These are phyloP conservation scores for Cucurbita ficifolia DNA, from an alignment of 306 rosid genomes.

Conservation along the genomic window DNA sequence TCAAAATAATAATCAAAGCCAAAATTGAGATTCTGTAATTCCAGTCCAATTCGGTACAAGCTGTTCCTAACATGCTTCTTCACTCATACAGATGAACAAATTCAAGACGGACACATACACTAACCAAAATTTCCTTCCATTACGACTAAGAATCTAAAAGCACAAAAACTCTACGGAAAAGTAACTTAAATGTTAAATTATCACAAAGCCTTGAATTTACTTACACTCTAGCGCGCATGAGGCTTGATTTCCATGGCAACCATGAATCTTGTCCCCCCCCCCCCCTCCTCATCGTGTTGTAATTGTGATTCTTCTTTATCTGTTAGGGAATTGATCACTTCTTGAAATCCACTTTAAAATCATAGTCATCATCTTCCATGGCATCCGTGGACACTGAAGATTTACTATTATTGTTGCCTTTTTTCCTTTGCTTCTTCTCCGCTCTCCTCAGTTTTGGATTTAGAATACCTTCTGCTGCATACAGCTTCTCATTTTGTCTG, in stretches of 20 bases:
- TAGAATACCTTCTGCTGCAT: slow-evolving; percentile 63
- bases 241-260: not conserved
- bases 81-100: not conserved
- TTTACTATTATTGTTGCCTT: slow-evolving; percentile 20
- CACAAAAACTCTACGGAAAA: not conserved
- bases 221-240: not conserved
- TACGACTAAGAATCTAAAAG: not conserved
- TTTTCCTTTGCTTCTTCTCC: slow-evolving; percentile 72
- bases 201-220: not conserved
- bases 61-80: not conserved
- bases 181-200: not conserved
- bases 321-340: slow-evolving; percentile 9
- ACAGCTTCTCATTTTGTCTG: slow-evolving; percentile 72
- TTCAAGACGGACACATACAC: no score
- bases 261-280: no score
- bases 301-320: not conserved
- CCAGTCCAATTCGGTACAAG: not conserved
- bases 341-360: slow-evolving; percentile 69
- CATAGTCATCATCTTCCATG: slow-evolving; percentile 70
- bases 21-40: not conserved
- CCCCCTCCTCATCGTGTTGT: not conserved
- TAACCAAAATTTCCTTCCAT: not conserved
- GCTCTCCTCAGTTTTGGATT: slow-evolving; percentile 58
- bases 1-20: not conserved
- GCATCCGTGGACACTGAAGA: slow-evolving; percentile 25